These are phyloP conservation scores for Penicillium pancosmium DNA, from an alignment of 495 filamentous ascomycete species.

Conservation along the genomic window DNA sequence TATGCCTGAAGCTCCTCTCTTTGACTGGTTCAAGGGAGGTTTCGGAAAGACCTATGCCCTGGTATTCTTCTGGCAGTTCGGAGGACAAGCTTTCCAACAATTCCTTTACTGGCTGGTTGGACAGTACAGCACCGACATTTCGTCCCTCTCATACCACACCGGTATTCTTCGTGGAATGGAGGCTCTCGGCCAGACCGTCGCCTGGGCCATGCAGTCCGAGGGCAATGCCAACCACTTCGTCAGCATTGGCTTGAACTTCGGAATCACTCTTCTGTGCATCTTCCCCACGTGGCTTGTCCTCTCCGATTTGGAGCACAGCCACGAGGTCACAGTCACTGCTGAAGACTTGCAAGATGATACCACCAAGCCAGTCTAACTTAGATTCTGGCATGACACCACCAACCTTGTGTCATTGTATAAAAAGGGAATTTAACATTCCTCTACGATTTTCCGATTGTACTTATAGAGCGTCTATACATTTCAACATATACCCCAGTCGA, in stretches of 20 bases:
- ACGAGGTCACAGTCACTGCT: constrained; percentile 33
- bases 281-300: constrained; percentile 40
- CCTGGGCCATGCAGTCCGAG: constrained; percentile 40
- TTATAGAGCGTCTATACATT: constrained; percentile 2
- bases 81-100: constrained; percentile 38
- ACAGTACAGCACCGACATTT: constrained; percentile 38
- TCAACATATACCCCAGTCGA: constrained; percentile 7
- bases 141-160: constrained; percentile 36
- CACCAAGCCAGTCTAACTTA: not conserved
- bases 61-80: constrained; percentile 39
- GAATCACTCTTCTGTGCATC: constrained; percentile 33
- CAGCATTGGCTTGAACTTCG: constrained; percentile 40
- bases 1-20: constrained; percentile 25
- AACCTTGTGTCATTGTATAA: constrained; percentile 1
- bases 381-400: not conserved
- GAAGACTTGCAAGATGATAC: constrained; percentile 20
- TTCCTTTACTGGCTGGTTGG: constrained; percentile 40
- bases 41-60: constrained; percentile 37
- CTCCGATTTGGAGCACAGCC: constrained; percentile 36
- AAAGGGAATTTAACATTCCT: constrained; percentile 4
- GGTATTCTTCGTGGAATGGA: constrained; percentile 38
- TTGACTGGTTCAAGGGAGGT: constrained; percentile 37
- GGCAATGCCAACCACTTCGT: constrained; percentile 38
- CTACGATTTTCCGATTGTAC: not conserved
- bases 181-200: constrained; percentile 37